phyloP scores from a whole-genome alignment of 2,329 filamentous ascomycete species.

The Monascus ruber region DNA sequence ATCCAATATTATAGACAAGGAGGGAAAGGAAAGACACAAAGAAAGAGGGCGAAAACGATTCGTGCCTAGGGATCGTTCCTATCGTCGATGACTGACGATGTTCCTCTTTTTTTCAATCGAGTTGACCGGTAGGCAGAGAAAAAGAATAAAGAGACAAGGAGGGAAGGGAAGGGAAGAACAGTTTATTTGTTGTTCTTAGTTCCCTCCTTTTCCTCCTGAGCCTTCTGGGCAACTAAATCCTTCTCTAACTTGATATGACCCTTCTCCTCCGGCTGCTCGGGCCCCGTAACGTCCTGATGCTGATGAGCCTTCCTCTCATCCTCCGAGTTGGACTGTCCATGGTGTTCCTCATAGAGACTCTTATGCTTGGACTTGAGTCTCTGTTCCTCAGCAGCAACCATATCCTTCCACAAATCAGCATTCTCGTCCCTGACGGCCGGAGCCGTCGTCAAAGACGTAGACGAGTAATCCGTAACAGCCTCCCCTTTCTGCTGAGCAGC shows the following conservation, averaged over 20 bases:
- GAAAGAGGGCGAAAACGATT: too few relatives aligned
- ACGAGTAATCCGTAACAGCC: constrained; percentile 47
- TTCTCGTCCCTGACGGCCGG: constrained; percentile 80
- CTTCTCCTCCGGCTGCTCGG: constrained; percentile 7
- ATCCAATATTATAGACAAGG: too few relatives aligned
- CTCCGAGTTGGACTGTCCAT: constrained; percentile 9
- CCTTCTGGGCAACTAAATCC: constrained; percentile 9
- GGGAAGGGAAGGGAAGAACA: too few relatives aligned
- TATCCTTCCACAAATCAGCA: constrained; percentile 77
- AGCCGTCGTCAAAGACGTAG: constrained; percentile 21
- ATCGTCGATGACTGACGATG: too few relatives aligned
- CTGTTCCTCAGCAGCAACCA: constrained; percentile 38
- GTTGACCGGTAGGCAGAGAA: too few relatives aligned
- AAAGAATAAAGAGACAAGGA: too few relatives aligned
- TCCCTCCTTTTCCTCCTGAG: constrained; percentile 4
- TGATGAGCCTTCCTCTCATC: constrained; percentile 8
- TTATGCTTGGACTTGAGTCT: constrained; percentile 32
- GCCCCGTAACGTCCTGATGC: constrained; percentile 10
- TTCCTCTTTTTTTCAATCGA: too few relatives aligned
- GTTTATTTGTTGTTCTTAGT: constrained; percentile 1
- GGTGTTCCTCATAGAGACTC: constrained; percentile 21
- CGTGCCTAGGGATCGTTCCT: too few relatives aligned
- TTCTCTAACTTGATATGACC: constrained; percentile 8
- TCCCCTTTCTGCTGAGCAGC: constrained; percentile 70
- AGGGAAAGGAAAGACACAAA: too few relatives aligned